Percentiles rank a stretch among this genome's conserved stretches.
phyloP scores from a whole-genome alignment of 768 basidiomycete genomes.

The Rhizopogon roseolus region DNA sequence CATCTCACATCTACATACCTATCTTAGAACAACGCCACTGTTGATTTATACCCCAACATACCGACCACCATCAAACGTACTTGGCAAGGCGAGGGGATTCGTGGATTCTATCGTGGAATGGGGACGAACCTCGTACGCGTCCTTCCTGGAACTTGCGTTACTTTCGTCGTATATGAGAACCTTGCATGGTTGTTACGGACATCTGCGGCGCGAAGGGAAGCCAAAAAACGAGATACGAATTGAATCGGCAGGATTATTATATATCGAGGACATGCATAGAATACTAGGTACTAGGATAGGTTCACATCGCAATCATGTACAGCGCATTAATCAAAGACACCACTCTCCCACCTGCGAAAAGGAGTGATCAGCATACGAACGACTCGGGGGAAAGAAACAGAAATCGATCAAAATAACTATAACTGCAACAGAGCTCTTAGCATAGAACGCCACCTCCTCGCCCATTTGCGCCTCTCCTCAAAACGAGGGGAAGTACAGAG shows the following conservation, averaged over 20 bases:
- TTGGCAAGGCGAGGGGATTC: conserved; percentile 72
- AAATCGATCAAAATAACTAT: no score
- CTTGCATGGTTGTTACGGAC: conserved; percentile 77
- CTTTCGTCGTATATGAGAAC: conserved; percentile 97
- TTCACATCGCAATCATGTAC: background rate
- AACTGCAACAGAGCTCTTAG: no score
- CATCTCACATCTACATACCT: background rate
- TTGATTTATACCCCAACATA: conserved; percentile 76
- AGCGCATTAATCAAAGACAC: no score
- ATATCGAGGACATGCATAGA: background rate
- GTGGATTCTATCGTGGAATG: conserved; percentile 92
- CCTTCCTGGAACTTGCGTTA: conserved; percentile 94
- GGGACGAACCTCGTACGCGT: conserved; percentile 93
- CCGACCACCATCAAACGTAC: conserved; percentile 75
- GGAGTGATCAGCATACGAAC: no score
- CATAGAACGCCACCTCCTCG: conserved; percentile 1
- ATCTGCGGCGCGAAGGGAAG: conserved; percentile 52
- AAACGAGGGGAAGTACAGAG: conserved; percentile 18
- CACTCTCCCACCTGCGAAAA: no score
- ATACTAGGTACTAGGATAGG: no score
- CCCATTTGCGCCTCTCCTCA: conserved; percentile 22
- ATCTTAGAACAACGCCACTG: conserved; percentile 59
- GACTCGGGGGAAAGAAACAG: no score
- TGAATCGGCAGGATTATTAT: background rate
- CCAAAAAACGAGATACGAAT: background rate